phyloP scores from a whole-genome alignment of 2,329 filamentous ascomycete species.

The Botrytis tulipae region DNA sequence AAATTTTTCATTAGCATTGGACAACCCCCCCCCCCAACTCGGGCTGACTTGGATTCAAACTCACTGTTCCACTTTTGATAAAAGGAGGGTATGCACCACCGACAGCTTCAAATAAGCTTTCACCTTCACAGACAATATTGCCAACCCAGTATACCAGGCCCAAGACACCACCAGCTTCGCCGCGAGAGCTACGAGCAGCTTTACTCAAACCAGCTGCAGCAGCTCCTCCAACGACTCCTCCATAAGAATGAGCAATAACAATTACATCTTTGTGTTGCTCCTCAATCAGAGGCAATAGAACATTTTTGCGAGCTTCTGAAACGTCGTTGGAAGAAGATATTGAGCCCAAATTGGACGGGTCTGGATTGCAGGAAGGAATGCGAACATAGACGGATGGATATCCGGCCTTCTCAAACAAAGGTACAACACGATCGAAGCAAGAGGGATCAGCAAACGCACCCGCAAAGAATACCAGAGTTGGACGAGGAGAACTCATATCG shows the following conservation, averaged over 20 bases:
- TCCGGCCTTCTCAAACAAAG: not conserved
- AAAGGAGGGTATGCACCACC: not conserved
- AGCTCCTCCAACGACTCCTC: not conserved
- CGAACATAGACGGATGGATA: not conserved
- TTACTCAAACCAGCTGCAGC: not conserved
- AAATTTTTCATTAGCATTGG: not conserved
- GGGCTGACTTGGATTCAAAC: not conserved
- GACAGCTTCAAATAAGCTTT: not conserved
- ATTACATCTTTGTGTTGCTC: not conserved
- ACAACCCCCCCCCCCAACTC: accelerated
- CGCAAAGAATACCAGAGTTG: not conserved
- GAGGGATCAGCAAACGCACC: not conserved
- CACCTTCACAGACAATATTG: not conserved
- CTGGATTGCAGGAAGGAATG: not conserved
- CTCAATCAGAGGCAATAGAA: not conserved
- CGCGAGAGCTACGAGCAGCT: not conserved
- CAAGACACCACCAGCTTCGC: not conserved
- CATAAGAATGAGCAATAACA: not conserved
- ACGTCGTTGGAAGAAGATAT: not conserved
- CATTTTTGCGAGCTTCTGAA: not conserved
- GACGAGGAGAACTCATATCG: not conserved
- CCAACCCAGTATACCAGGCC: not conserved
- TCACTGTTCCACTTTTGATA: not conserved
- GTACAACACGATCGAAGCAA: not conserved
- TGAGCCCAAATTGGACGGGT: not conserved